Conservation (phyloP, 148 eudicot species). For the Camellia lanceoleosa region DNA sequence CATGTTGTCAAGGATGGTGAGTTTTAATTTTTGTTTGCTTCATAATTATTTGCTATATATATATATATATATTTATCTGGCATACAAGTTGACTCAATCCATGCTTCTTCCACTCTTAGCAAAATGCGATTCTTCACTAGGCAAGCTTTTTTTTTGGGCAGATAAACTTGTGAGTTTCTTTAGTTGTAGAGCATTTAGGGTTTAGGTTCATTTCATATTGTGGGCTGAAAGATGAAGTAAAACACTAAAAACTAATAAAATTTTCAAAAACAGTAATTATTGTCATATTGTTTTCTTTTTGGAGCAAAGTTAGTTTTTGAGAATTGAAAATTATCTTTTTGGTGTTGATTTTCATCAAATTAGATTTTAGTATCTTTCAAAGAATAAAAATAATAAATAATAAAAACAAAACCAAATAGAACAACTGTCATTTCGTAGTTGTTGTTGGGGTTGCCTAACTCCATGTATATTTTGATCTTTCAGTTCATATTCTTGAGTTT, state of each 20-base stretch:
- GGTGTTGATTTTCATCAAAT: too few relatives aligned
- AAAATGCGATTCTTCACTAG: background rate
- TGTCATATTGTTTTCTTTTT: too few relatives aligned
- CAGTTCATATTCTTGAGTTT: background rate
- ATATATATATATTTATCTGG: background rate
- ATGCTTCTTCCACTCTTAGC: background rate
- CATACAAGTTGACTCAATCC: background rate
- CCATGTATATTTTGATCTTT: background rate
- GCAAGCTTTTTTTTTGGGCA: background rate
- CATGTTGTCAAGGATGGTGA: constrained; percentile 87
- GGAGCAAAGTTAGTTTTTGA: too few relatives aligned
- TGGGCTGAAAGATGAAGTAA: background rate
- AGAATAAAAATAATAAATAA: too few relatives aligned
- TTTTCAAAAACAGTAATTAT: too few relatives aligned
- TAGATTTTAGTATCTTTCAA: too few relatives aligned
- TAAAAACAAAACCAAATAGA: background rate
- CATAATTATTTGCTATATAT: background rate
- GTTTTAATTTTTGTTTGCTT: constrained; percentile 11
- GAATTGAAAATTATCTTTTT: too few relatives aligned
- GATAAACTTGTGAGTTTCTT: background rate
- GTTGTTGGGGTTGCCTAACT: background rate
- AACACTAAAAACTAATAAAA: background rate
- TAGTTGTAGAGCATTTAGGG: background rate
- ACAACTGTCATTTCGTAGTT: background rate
- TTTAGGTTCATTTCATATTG: background rate